Evolutionary conservation across 2,329 filamentous ascomycete genomes (phyloP).

Genomic region (Trichoderma citrinoviride): DNA sequence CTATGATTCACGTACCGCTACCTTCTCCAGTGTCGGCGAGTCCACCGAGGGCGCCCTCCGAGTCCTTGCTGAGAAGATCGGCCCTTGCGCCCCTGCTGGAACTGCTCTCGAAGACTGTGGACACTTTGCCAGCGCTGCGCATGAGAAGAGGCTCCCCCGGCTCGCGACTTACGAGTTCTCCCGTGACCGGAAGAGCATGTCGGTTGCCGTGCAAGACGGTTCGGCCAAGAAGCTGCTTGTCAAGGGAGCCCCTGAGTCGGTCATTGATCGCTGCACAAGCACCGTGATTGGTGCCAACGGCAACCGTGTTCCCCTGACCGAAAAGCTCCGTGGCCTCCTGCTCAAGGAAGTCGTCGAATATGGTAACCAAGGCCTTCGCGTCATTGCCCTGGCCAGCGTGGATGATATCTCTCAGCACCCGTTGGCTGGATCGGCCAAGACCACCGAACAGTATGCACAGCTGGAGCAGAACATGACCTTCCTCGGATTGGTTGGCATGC

Average conservation of each 20-base stretch:
- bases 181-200: constrained; percentile 98
- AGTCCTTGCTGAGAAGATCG: constrained; percentile 90
- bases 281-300: constrained; percentile 75
- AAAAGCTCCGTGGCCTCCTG: constrained; percentile 67
- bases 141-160: constrained; percentile 71
- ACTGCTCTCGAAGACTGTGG: constrained; percentile 61
- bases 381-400: constrained; percentile 87
- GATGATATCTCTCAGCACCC: constrained; percentile 71
- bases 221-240: constrained; percentile 78
- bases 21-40: constrained; percentile 83
- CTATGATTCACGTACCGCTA: constrained; percentile 72
- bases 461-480: constrained; percentile 94
- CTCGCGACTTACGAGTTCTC: constrained; percentile 96
- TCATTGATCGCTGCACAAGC: constrained; percentile 88
- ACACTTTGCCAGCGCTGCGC: constrained; percentile 79
- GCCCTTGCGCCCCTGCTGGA: constrained; percentile 65
- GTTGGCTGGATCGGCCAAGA: constrained; percentile 71
- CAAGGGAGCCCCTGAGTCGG: constrained; percentile 92
- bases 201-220: constrained; percentile 75
- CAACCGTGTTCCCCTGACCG: constrained; percentile 69
- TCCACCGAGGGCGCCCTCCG: constrained; percentile 92
- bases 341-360: constrained; percentile 82
- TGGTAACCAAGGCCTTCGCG: constrained; percentile 86
- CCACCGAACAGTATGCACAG: constrained; percentile 77
- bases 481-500: constrained; percentile 90